Evolutionary conservation across 148 eudicot genomes (phyloP), one percentile per base, ranked within the genome.

Genomic region (Pouteria glomerata): DNA sequence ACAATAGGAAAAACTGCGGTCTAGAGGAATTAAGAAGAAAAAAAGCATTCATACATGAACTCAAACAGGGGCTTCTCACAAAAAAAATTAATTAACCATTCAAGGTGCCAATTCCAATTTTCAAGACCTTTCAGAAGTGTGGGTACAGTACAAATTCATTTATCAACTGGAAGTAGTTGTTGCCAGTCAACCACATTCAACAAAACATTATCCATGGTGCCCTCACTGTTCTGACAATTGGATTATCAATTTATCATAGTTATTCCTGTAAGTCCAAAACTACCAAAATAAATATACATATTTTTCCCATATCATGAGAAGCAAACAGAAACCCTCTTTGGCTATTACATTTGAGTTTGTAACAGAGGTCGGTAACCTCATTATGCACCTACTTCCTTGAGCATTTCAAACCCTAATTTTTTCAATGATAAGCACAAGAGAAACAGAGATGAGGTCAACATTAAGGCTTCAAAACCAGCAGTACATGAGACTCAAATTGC

Each of bases 401-500:
- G 35, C 21, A 65, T 8, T 45, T 15, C 1, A 6, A 21, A 14
- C 15, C 16, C 50, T 24, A 57, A 6, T 23, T 10, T 44, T 26
- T 13, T 65, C 53, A 6, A 21, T 31, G 15, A 29, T 45, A 21
- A 26, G 23, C 4, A 15, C 8, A 26, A 65, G 31, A 10, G 41
- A 63, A 23, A 6, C 8, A 12, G 42, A 1, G 4, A 7, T 37
- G 13, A 60, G 18, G 24, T 60, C 16, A 3, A 62, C 66, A 41
- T 1, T 6, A 12, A 18, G 29, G 27, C 51, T 53, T 24, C 55
- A 64, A 31, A 30, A 65, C 3, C 3, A 37, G 35, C 57, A 35
- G 60, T 39, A 35, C 48, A 73, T 73, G 39, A 62, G 55, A 61
- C 33, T 70, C 42, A 27, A 44, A 31, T 21, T 56, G 33, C 15